phyloP scores from a whole-genome alignment of 352 stramenopile species.

The Phytophthora kernoviae region DNA sequence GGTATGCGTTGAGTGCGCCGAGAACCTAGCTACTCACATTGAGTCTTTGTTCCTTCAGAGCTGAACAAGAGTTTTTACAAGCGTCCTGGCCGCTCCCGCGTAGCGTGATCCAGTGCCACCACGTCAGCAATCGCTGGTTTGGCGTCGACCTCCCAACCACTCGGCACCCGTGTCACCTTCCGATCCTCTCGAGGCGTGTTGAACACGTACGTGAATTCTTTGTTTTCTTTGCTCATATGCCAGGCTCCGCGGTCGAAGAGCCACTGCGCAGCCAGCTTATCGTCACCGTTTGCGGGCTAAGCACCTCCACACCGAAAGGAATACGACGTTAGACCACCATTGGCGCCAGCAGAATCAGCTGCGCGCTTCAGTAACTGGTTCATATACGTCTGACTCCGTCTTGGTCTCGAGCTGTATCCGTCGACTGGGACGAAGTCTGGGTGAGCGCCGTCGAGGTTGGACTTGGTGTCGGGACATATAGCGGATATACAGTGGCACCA shows the following conservation, averaged over 20 bases:
- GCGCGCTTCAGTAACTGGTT: slow-evolving; percentile 19
- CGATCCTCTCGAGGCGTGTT: too few species aligned
- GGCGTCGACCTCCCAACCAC: slow-evolving; percentile 11
- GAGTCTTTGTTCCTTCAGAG: background rate
- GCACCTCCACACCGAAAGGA: slow-evolving; percentile 24
- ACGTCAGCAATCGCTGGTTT: slow-evolving; percentile 1
- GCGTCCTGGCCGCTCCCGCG: background rate
- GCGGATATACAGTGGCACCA: too few species aligned
- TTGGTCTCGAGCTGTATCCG: too few species aligned
- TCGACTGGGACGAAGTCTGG: too few species aligned
- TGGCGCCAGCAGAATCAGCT: background rate
- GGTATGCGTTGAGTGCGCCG: background rate
- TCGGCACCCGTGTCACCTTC: too few species aligned
- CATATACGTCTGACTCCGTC: too few species aligned
- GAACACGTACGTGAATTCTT: too few species aligned
- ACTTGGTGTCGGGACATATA: too few species aligned
- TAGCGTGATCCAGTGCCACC: too few species aligned
- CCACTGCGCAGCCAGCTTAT: slow-evolving; percentile 17
- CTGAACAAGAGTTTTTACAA: background rate
- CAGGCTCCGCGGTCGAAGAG: slow-evolving; percentile 40
- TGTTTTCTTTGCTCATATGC: too few species aligned
- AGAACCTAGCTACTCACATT: background rate
- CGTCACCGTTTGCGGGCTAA: slow-evolving; percentile 27
- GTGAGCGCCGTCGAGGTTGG: too few species aligned
- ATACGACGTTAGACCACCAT: slow-evolving; percentile 29